Percentiles rank a stretch among this genome's conserved stretches.
Evolutionary conservation across 2,329 filamentous ascomycete species (phyloP).

Genomic region (Nemania sp.): DNA sequence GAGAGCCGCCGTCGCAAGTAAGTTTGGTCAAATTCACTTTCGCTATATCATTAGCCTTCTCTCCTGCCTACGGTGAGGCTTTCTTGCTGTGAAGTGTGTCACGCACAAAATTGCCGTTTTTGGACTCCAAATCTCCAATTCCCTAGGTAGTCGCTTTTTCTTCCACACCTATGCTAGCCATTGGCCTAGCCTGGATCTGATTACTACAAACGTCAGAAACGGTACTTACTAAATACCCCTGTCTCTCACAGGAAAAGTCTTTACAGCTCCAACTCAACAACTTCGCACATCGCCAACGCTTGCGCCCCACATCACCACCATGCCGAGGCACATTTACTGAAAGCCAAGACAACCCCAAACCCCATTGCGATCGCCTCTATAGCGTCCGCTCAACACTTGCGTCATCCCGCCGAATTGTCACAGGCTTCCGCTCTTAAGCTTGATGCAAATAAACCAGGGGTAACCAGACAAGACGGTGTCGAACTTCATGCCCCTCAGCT

Average conservation of each 20-base stretch:
- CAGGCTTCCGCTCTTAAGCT: slow-evolving; percentile 43
- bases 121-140: slow-evolving; percentile 41
- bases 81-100: slow-evolving; percentile 25
- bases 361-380: slow-evolving; percentile 54
- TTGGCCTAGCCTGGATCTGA: slow-evolving; percentile 2
- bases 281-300: slow-evolving; percentile 36
- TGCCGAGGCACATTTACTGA: slow-evolving; percentile 59
- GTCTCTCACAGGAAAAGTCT: slow-evolving; percentile 50
- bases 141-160: slow-evolving; percentile 21
- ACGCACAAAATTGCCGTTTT: slow-evolving; percentile 36
- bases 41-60: neutral
- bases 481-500: slow-evolving; percentile 62
- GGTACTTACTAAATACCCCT: slow-evolving; percentile 44
- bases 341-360: slow-evolving; percentile 52
- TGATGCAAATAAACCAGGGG: slow-evolving; percentile 44
- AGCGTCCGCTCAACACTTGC: slow-evolving; percentile 46
- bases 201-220: slow-evolving; percentile 32
- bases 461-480: slow-evolving; percentile 44
- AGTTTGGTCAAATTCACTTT: slow-evolving; percentile 56
- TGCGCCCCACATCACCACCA: slow-evolving; percentile 44
- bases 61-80: neutral
- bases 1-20: slow-evolving; percentile 89
- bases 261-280: slow-evolving; percentile 46
- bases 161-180: slow-evolving; percentile 12
- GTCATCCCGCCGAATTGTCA: slow-evolving; percentile 44